Evolutionary conservation across 2,329 filamentous ascomycete species (phyloP).

Genomic region (Zopfia rhizophila): DNA sequence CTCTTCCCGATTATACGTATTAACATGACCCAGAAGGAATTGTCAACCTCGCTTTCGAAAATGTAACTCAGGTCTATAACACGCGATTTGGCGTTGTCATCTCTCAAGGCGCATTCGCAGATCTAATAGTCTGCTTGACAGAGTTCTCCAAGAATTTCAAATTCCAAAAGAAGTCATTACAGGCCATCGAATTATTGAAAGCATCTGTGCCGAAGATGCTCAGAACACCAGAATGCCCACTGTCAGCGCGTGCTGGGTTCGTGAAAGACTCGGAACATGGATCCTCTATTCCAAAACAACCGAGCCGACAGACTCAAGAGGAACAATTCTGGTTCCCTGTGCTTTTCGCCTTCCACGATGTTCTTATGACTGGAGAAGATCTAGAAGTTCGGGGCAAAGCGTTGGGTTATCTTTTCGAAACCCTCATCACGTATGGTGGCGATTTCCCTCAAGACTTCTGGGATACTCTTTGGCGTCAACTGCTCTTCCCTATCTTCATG

Average conservation of each 20-base stretch:
- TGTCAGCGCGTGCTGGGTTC: conserved; percentile 73
- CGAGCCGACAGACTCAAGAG: conserved; percentile 86
- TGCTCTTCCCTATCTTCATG: conserved; percentile 98
- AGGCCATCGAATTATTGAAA: conserved; percentile 94
- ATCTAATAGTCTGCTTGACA: conserved; percentile 94
- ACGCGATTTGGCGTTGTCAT: conserved; percentile 96
- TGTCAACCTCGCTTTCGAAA: conserved; percentile 96
- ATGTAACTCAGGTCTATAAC: conserved; percentile 95
- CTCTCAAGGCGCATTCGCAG: conserved; percentile 94
- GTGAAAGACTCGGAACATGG: conserved; percentile 60
- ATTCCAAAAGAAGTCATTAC: conserved; percentile 98
- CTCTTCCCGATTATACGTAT: conserved; percentile 1
- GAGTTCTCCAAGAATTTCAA: conserved; percentile 99
- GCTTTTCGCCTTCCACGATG: conserved; percentile 97
- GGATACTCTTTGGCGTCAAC: conserved; percentile 97
- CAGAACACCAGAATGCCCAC: conserved; percentile 91
- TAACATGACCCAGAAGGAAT: conserved; percentile 75
- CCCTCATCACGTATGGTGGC: conserved; percentile 86
- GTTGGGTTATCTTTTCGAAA: conserved; percentile 96
- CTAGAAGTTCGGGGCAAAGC: conserved; percentile 90
- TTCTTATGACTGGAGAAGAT: conserved; percentile 98
- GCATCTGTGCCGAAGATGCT: conserved; percentile 95
- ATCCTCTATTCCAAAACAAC: conserved; percentile 68
- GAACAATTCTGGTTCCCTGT: conserved; percentile 99
- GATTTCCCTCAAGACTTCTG: conserved; percentile 95